These are phyloP conservation scores for Phytophthora sp. DNA, from an alignment of 352 stramenopile genomes.

Conservation along the genomic window DNA sequence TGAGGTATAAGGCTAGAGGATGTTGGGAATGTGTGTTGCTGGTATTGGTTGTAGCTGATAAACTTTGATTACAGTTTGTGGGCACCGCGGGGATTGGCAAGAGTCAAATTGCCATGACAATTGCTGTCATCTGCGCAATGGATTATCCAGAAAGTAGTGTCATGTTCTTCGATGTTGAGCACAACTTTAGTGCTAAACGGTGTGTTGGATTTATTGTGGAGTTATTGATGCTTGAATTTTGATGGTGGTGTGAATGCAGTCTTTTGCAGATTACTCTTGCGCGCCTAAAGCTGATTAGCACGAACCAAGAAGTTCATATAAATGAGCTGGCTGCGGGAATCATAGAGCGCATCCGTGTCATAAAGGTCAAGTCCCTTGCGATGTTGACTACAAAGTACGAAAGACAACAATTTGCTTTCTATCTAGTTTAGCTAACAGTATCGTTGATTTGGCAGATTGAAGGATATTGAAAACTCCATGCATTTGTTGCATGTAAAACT, in stretches of 20 bases:
- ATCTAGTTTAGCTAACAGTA: too few relatives aligned
- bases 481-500: conserved; percentile 57
- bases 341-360: conserved; percentile 50
- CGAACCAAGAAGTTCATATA: conserved; percentile 18
- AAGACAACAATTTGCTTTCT: too few relatives aligned
- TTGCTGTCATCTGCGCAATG: conserved; percentile 69
- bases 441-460: conserved; percentile 43
- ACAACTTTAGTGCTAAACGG: conserved; percentile 79
- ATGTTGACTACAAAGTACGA: conserved; percentile 54
- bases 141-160: conserved; percentile 63
- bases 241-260: conserved; percentile 18
- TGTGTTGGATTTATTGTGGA: conserved; percentile 6
- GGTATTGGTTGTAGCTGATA: conserved; percentile 1
- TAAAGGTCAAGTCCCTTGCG: conserved; percentile 46
- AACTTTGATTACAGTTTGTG: conserved; percentile 50
- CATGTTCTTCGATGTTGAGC: conserved; percentile 76
- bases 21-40: conserved; percentile 3
- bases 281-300: conserved; percentile 31
- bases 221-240: neutral
- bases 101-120: conserved; percentile 76
- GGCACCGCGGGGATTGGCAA: conserved; percentile 79
- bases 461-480: conserved; percentile 57
- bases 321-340: conserved; percentile 32
- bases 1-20: conserved; percentile 40
- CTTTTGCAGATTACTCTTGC: conserved; percentile 54